A percentile compares a stretch with the other conserved stretches of the same genome.
Conservation (phyloP, 1,284 basidiomycete genomes). For the Garcileccinum viscosum region DNA sequence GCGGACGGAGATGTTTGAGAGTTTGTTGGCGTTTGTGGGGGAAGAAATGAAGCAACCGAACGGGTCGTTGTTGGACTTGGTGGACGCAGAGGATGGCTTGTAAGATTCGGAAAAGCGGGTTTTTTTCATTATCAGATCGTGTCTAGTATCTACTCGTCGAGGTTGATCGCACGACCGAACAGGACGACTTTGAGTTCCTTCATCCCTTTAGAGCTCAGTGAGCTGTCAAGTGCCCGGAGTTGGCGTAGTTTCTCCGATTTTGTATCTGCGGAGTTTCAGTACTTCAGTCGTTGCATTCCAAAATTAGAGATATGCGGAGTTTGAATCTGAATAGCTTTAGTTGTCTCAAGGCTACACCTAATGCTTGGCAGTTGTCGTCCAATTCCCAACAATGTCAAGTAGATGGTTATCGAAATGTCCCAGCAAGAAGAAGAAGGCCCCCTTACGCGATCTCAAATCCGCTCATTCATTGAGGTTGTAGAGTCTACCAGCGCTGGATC, state of each 20-base stretch:
- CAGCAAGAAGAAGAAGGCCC: background rate
- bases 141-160: conserved; percentile 56
- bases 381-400: background rate
- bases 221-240: conserved; percentile 76
- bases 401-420: background rate
- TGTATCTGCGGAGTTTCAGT: conserved; percentile 61
- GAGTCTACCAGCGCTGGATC: background rate
- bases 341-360: too few relatives aligned
- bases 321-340: background rate
- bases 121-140: background rate
- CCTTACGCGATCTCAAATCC: background rate
- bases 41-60: conserved; percentile 69
- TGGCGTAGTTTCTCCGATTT: conserved; percentile 79
- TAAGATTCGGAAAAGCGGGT: conserved; percentile 15
- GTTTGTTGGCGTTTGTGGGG: conserved; percentile 65
- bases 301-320: background rate
- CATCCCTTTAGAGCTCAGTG: conserved; percentile 74
- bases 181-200: conserved; percentile 86
- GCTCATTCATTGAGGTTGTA: background rate
- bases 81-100: conserved; percentile 46
- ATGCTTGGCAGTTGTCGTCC: background rate
- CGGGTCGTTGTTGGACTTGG: conserved; percentile 60
- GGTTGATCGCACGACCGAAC: conserved; percentile 92
- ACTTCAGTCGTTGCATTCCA: too few relatives aligned
- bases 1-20: conserved; percentile 73